phyloP scores from a whole-genome alignment of 306 rosid genomes.

The Dalbergia cochinchinensis region DNA sequence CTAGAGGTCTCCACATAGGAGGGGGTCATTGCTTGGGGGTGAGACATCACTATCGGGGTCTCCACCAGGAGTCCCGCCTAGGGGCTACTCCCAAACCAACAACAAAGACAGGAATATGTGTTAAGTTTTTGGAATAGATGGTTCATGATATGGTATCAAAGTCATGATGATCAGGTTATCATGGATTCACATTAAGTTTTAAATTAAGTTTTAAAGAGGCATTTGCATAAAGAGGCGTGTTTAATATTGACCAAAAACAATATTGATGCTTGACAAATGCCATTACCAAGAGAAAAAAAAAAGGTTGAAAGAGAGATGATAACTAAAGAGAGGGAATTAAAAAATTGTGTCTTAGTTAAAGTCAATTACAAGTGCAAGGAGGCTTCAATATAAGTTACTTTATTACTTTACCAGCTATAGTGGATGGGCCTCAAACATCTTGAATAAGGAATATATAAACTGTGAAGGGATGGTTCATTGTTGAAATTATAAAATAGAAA shows the following conservation, averaged over 20 bases:
- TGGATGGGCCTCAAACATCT: slow-evolving; percentile 7
- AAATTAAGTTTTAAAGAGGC: too few species aligned
- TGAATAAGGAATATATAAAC: neutral
- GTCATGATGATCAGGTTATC: too few species aligned
- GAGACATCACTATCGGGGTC: too few species aligned
- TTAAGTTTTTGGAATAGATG: too few species aligned
- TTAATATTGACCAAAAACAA: neutral
- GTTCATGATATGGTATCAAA: too few species aligned
- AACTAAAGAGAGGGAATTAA: neutral
- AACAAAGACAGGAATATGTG: neutral
- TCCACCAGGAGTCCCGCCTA: too few species aligned
- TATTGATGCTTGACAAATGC: slow-evolving; percentile 2
- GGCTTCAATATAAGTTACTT: slow-evolving; percentile 8
- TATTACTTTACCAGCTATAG: neutral
- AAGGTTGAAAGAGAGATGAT: neutral
- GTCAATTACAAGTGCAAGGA: slow-evolving; percentile 9
- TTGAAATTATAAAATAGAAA: slow-evolving; percentile 7
- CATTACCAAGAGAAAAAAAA: neutral
- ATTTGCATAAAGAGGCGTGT: too few species aligned
- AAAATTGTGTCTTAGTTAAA: neutral
- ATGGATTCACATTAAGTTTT: too few species aligned
- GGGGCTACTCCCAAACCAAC: too few species aligned
- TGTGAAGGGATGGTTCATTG: neutral
- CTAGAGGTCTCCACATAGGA: too few species aligned
- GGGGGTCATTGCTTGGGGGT: too few species aligned